Evolutionary conservation across 495 filamentous ascomycete genomes (phyloP), one percentile per base, ranked within the genome.

Genomic region (Hapsidospora chrysogenum): DNA sequence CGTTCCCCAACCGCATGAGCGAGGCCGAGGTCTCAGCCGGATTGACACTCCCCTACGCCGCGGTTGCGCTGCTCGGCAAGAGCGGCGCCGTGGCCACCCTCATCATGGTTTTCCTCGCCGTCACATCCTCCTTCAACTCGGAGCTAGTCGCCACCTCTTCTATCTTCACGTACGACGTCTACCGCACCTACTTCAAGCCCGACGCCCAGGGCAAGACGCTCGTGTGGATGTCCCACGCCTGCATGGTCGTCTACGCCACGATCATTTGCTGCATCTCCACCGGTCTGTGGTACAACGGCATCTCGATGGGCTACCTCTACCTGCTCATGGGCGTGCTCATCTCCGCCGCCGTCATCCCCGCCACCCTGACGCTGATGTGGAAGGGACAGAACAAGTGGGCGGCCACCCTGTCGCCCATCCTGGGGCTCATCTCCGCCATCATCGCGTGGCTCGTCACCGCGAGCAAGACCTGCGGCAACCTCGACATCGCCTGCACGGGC

Each of bases 301-400:
- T 80, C 69, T 37, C 38, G 21, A 43, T 47, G 37, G 76, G 76
- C 17, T 80, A 76, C 43, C 63, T 79, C 11, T 79, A 78, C 48
- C 56, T 80, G 16, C 61, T 81, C 21, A 78, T 80, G 74, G 77
- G 76, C 20, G 73, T 78, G 9, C 75, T 81, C 36, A 77, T 80
- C 41, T 76, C 71, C 2, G 66, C 71, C 4, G 76, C 75, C 14
- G 75, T 84, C n/a, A 62, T 84, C 36, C 78, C 78, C 4, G 76
- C 76, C 19, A 64, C 71, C 1, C 62, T 81, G 52, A 76, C 74
- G 9, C 58, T 84, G 4, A 54, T 81, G 40, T 82, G 77, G 77
- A 69, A 64, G 9, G 56, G 63, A 23, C 75, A 80, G 50, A 78
- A 76, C 44, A 67, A 67, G 61, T 64, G 68, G 39, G 77, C 63